Conservation (phyloP, 2,329 filamentous ascomycete species). For the Colletotrichum sp. region DNA sequence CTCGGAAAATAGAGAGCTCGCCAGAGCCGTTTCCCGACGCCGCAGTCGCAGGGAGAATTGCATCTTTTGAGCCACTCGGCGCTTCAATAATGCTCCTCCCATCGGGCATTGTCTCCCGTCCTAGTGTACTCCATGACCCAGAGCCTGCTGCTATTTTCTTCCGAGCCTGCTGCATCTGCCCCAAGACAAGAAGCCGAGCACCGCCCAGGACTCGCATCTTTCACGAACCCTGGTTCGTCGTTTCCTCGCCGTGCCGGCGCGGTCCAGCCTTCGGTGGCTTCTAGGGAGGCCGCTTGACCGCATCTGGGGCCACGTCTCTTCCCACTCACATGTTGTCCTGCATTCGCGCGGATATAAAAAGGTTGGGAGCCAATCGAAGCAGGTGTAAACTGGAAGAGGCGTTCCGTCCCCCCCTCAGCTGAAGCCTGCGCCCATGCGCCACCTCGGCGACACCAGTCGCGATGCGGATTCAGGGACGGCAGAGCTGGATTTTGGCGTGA, state of each 20-base stretch:
- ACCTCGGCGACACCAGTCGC: neutral
- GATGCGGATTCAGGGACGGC: neutral
- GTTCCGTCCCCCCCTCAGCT: constrained; percentile 1
- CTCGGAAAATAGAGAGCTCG: too few species aligned
- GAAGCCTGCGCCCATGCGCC: neutral
- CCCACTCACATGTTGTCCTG: neutral
- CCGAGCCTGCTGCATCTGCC: neutral
- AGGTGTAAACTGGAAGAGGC: neutral
- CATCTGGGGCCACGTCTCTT: neutral
- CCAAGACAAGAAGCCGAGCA: neutral
- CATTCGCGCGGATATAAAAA: neutral
- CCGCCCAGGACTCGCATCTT: neutral
- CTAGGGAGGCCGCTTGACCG: constrained; percentile 6
- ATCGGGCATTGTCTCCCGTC: neutral
- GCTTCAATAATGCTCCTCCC: neutral
- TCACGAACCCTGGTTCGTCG: neutral
- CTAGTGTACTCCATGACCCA: neutral
- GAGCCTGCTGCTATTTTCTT: neutral
- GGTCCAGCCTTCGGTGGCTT: neutral
- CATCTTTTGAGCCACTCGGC: neutral
- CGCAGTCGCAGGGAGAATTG: neutral
- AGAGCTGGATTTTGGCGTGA: neutral
- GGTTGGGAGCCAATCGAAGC: neutral
- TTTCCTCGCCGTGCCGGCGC: neutral
- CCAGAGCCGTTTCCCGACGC: neutral